Evolutionary conservation across 305 asterid genomes (phyloP), one percentile per base, ranked within the genome.

Genomic region (Rubia peregrina): DNA sequence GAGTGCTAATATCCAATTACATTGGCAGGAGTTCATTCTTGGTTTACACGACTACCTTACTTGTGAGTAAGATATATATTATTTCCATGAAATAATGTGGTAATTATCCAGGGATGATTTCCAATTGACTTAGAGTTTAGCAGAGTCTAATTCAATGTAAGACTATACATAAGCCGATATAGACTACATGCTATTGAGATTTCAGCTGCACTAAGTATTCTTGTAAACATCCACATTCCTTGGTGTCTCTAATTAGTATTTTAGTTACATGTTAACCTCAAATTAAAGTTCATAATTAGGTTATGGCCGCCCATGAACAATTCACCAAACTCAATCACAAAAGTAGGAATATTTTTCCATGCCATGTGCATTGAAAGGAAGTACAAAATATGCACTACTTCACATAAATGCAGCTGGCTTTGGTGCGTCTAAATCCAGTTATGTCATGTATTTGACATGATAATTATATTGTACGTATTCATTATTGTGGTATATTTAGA

Each of bases 1-100:
- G 84, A 79, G 84, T 85, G 13, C 71, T 91, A 75, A 80, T 88
- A 57, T 85, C 83, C 79, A 80, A 84, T 80, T 89, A 89, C 70
- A 80, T 89, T 12, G 75, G 78, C 64, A 74, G 85, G 69, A 66
- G 67, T 69, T 81, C 85, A 41, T 87, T 87, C 83, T 83, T 85
- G 83, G 79, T 91, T 57, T 86, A 89, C 72, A 87, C 86, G 46
- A 79, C 86, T 42, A 56, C 56, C 74, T 76, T 80, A 72, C 71
- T 71, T 67, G n/a, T 9, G 38, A 66, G 61, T 74, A 55, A 66
- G 76, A 57, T 22, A 36, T 9, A 30, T 12, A 40, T 9, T 3
- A 69, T 3, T 68, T 56, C 56, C 56, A 69, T 12, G 9, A 21
- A 7, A 7, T 51, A 9, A 33, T 21, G 48, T 56, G 24, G 14